A percentile compares a stretch with the other conserved stretches of the same genome.
Conservation (phyloP, 768 basidiomycete species). For the Mycena belliarum region DNA sequence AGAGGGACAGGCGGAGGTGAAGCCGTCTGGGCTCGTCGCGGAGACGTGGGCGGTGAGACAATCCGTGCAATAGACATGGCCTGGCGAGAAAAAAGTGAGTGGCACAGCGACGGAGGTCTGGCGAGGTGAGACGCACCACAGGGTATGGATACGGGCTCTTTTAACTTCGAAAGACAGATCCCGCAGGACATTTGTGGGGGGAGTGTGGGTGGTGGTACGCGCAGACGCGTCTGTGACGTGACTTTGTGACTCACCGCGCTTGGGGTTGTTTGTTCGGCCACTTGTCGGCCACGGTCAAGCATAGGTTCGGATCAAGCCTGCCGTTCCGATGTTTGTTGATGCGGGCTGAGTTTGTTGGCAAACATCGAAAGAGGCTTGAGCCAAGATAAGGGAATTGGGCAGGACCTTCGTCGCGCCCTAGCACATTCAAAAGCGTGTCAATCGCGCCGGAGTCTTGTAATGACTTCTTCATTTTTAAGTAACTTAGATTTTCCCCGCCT, state of each 20-base stretch:
- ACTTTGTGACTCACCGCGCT: not conserved
- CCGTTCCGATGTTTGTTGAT: too few species aligned
- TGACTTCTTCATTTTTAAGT: too few species aligned
- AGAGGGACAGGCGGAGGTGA: slow-evolving; percentile 55
- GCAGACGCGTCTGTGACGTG: slow-evolving; percentile 2
- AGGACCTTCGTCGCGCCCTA: too few species aligned
- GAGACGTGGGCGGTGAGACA: slow-evolving; percentile 53
- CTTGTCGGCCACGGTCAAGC: too few species aligned
- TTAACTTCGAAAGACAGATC: slow-evolving; percentile 55
- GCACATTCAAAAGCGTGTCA: too few species aligned
- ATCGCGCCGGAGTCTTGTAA: too few species aligned
- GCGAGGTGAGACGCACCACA: slow-evolving; percentile 49
- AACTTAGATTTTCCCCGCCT: too few species aligned
- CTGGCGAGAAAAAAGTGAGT: slow-evolving; percentile 31
- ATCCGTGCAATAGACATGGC: slow-evolving; percentile 62
- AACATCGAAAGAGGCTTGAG: too few species aligned
- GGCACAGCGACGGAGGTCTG: not conserved
- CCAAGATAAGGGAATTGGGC: too few species aligned
- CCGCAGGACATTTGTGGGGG: slow-evolving; percentile 39
- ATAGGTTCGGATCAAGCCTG: too few species aligned
- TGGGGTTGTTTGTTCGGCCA: not conserved
- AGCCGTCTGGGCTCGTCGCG: slow-evolving; percentile 31
- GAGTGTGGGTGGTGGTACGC: not conserved
- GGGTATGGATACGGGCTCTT: slow-evolving; percentile 58
- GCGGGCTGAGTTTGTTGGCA: too few species aligned